phyloP scores from a whole-genome alignment of 768 basidiomycete species.

The Pilatotrama ljubarskyi region DNA sequence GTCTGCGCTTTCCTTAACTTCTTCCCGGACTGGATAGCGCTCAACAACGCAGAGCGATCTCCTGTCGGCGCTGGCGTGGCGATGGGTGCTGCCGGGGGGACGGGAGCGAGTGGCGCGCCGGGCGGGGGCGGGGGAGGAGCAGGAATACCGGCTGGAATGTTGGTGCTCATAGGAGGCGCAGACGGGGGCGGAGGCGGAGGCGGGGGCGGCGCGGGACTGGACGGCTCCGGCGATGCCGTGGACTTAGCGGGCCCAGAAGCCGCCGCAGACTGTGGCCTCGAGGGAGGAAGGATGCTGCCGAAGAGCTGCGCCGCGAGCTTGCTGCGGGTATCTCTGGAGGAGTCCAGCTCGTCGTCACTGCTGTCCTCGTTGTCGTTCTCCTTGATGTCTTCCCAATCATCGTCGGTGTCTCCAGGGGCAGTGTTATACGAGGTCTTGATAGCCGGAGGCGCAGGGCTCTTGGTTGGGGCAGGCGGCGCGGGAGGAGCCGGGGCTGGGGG shows the following conservation, averaged over 20 bases:
- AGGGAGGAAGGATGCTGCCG: constrained; percentile 61
- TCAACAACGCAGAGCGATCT: constrained; percentile 66
- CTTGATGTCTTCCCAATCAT: constrained; percentile 84
- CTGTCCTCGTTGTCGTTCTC: constrained; percentile 71
- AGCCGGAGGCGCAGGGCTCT: constrained; percentile 55
- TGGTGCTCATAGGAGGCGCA: constrained; percentile 33
- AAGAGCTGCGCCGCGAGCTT: constrained; percentile 82
- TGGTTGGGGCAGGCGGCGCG: constrained; percentile 40
- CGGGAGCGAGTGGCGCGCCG: constrained; percentile 33
- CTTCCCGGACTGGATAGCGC: constrained; percentile 76
- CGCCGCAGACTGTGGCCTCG: constrained; percentile 58
- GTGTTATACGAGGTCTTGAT: constrained; percentile 62
- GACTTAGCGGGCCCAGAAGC: constrained; percentile 25
- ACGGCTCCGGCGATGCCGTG: constrained; percentile 21
- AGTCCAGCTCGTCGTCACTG: constrained; percentile 78
- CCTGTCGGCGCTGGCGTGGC: constrained; percentile 40
- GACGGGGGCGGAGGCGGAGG: constrained; percentile 43
- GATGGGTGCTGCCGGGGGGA: constrained; percentile 33
- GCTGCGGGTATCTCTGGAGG: constrained; percentile 60
- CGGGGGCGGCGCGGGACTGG: constrained; percentile 37
- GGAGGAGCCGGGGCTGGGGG: constrained; percentile 37
- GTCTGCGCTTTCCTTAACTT: constrained; percentile 76
- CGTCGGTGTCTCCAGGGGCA: constrained; percentile 58
- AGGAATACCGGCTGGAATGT: constrained; percentile 30
- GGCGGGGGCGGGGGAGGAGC: constrained; percentile 32